Evolutionary conservation across 306 rosid species (phyloP), one percentile per base, ranked within the genome.

Genomic region (Malus sylvestris): DNA sequence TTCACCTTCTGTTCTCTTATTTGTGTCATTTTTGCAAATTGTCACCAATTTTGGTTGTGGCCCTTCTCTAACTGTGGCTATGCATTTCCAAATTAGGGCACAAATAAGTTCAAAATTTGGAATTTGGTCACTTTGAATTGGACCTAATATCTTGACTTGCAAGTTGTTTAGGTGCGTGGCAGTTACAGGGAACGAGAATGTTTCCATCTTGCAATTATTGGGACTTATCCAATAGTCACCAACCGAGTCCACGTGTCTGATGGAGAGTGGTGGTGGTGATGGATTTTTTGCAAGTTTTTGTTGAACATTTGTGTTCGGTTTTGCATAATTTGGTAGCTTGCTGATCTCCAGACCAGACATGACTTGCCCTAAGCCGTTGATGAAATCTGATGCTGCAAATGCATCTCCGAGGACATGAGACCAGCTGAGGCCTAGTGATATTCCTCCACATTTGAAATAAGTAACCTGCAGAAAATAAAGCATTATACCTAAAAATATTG

Each of bases 341-440:
- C 63, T 58, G 25, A 73, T 63, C 44, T 3, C 58, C 70, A 76
- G 22, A 27, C 73, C 76, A 3, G 78, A 20, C 66, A 86, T 61
- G n/a, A 58, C 10, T 27, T 20, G 75, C 45, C 85, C 81, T 84
- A 83, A 86, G 13, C 65, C 32, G 30, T 83, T 92, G 33, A 89
- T 85, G 75, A 80, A 92, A 3, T 88, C 84, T 4, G 91, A 66
- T 67, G 91, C 85, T 13, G 89, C 75, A 75, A 81, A 69, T 2
- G 86, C 86, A 76, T 90, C 97, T 62, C 98, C 96, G 0, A 94
- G 66, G 23, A 89, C 49, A 79, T 92, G 96, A 42, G 97, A 89
- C 97, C 97, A 94, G 66, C 96, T 92, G 6, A 94, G 83, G 33
- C 96, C 97, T 77, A 94, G 9, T 68, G 98, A 84, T 0, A 87